Base-by-base conservation (phyloP, 2,329 filamentous ascomycete species). In the Alternaria postmessia region DNA sequence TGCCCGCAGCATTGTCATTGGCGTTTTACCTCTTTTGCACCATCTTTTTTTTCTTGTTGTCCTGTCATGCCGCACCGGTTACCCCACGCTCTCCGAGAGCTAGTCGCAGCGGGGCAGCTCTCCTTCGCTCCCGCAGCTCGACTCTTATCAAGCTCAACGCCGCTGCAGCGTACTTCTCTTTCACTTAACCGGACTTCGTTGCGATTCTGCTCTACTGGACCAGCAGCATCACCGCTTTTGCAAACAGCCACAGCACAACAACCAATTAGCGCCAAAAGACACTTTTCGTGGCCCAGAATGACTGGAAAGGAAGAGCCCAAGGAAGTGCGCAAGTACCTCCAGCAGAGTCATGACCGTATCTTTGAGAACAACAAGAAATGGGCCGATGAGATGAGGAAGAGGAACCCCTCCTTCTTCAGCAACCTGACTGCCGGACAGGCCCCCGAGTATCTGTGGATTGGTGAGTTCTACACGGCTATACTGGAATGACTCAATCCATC, bases 291-390 rank as follows among this genome's bases (percentile, higher is more conserved):
- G 58, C 58, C 58, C 28, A 62, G 22, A 20, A 75, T 74, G 72
- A 66, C 71, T 30, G 60, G 57, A 48, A 65, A 67, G 18, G 61
- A 67, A 59, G 63, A 62, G 6, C 41, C 61, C 41, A 63, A 71
- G 58, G 71, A 73, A 64, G 66, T 78, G 26, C 66, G 65, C 60
- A 77, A 74, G 64, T 89, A 90, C 75, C 85, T 90, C 61, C 79
- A 85, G 79, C 81, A 89, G 80, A 84, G 83, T 69, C 89, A 91
- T 77, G 86, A 89, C 71, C 83, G 84, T 61, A 85, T 91, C 71
- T 91, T 92, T 69, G 86, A 89, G 67, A 86, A 87, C 83, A 92
- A 91, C 81, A 81, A 82, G 64, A 81, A 82, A 55, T 92, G 89
- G 89, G 89, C 88, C 12, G 83, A 83, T 47, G 79, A 85, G 64